These are phyloP conservation scores for Ogataea angusta DNA, from an alignment of 805 yeast species.

Conservation along the genomic window DNA sequence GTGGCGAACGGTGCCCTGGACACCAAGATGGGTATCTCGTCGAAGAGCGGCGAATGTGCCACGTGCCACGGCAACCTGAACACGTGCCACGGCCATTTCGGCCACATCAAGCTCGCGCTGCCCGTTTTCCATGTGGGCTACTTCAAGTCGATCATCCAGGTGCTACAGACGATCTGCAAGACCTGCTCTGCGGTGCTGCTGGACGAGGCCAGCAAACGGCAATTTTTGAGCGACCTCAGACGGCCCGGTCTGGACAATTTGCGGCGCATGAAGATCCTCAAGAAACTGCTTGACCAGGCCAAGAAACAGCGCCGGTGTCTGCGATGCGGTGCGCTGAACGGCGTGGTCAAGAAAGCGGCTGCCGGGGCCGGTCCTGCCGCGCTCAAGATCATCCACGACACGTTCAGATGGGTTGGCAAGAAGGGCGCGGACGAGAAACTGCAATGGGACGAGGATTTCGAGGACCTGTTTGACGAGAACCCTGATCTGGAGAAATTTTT, in stretches of 20 bases:
- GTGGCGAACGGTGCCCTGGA: constrained; percentile 86
- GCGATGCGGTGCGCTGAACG: constrained; percentile 83
- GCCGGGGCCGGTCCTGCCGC: constrained; percentile 92
- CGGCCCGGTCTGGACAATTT: constrained; percentile 87
- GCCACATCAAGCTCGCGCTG: constrained; percentile 85
- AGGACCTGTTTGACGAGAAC: constrained; percentile 63
- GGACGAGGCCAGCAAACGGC: constrained; percentile 67
- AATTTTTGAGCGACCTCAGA: constrained; percentile 73
- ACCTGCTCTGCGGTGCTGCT: constrained; percentile 76
- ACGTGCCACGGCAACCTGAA: constrained; percentile 93
- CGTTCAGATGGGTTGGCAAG: constrained; percentile 94
- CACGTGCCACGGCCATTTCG: constrained; percentile 97
- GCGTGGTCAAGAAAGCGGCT: constrained; percentile 96
- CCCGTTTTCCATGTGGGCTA: constrained; percentile 98
- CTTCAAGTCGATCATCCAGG: constrained; percentile 85
- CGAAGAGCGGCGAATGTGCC: constrained; percentile 77
- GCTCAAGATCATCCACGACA: constrained; percentile 90
- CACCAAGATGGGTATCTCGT: constrained; percentile 89
- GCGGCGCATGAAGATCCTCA: constrained; percentile 85
- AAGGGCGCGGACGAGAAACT: constrained; percentile 79
- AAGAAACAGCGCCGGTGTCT: constrained; percentile 92
- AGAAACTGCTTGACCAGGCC: constrained; percentile 84
- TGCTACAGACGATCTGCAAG: constrained; percentile 88
- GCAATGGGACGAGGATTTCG: constrained; percentile 85
- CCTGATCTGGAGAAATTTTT: constrained; percentile 89